phyloP scores from a whole-genome alignment of 345 rosid genomes.

The Populus alba region DNA sequence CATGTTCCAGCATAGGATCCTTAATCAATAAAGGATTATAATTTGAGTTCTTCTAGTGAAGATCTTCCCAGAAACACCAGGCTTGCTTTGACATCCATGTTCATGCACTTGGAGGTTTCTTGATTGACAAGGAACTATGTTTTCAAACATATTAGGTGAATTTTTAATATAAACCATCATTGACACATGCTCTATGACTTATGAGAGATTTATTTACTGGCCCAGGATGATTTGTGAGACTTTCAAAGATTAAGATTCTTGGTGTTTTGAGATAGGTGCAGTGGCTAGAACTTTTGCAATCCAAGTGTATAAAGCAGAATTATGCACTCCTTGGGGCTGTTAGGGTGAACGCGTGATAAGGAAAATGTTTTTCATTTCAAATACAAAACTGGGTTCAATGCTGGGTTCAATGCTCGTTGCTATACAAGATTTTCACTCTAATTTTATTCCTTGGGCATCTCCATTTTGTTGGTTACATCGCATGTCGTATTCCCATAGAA shows the following conservation, averaged over 20 bases:
- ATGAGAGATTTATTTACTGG: too few relatives aligned
- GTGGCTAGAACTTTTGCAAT: background rate
- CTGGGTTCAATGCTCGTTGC: constrained; percentile 22
- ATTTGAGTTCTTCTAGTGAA: background rate
- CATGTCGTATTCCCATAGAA: constrained; percentile 14
- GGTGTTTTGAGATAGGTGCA: background rate
- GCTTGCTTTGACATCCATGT: background rate
- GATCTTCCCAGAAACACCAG: background rate
- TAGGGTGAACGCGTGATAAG: background rate
- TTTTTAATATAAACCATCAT: too few relatives aligned
- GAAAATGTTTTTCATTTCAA: constrained; percentile 19
- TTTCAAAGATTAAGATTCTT: background rate
- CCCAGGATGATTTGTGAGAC: background rate
- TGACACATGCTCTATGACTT: background rate
- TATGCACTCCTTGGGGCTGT: background rate
- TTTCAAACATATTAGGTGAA: background rate
- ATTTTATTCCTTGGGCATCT: constrained; percentile 33
- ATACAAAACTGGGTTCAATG: constrained; percentile 33
- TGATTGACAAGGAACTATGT: background rate
- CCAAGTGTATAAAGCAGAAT: background rate
- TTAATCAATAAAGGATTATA: background rate
- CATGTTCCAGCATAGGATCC: background rate
- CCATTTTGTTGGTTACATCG: constrained; percentile 26
- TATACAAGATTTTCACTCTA: constrained; percentile 30
- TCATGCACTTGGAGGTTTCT: background rate